phyloP scores from a whole-genome alignment of 2,329 filamentous ascomycete species.

The Phialophora expanda region DNA sequence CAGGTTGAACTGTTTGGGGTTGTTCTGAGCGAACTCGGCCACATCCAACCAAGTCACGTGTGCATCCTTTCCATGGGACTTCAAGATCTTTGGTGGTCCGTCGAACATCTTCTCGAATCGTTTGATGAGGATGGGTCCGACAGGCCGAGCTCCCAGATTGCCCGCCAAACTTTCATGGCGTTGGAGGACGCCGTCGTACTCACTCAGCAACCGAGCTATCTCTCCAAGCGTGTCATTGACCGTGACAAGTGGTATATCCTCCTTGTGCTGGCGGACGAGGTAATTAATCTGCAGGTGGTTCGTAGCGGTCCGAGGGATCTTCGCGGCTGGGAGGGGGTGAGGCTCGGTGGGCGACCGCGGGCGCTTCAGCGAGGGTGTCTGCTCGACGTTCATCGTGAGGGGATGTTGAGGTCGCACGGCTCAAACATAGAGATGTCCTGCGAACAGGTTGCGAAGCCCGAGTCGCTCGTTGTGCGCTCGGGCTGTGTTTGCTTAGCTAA shows the following conservation, averaged over 20 bases:
- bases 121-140: constrained; percentile 81
- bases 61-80: constrained; percentile 65
- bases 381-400: constrained; percentile 43
- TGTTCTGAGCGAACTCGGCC: constrained; percentile 80
- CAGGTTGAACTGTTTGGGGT: constrained; percentile 77
- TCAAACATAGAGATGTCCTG: constrained; percentile 25
- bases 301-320: constrained; percentile 61
- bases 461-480: constrained; percentile 34
- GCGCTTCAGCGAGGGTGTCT: constrained; percentile 49
- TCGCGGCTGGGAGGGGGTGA: constrained; percentile 46
- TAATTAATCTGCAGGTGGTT: constrained; percentile 71
- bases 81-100: constrained; percentile 72
- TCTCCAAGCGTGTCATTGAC: constrained; percentile 74
- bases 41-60: constrained; percentile 83
- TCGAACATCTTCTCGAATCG: constrained; percentile 87
- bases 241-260: constrained; percentile 66
- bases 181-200: constrained; percentile 84
- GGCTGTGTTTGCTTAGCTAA: constrained; percentile 31
- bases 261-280: constrained; percentile 65
- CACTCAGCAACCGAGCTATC: constrained; percentile 72
- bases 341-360: constrained; percentile 53
- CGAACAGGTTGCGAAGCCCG: constrained; percentile 23
- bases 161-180: constrained; percentile 85
- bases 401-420: constrained; percentile 26
- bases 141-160: constrained; percentile 80